phyloP scores from a whole-genome alignment of 441 rosid genomes.

The Hura crepitans region DNA sequence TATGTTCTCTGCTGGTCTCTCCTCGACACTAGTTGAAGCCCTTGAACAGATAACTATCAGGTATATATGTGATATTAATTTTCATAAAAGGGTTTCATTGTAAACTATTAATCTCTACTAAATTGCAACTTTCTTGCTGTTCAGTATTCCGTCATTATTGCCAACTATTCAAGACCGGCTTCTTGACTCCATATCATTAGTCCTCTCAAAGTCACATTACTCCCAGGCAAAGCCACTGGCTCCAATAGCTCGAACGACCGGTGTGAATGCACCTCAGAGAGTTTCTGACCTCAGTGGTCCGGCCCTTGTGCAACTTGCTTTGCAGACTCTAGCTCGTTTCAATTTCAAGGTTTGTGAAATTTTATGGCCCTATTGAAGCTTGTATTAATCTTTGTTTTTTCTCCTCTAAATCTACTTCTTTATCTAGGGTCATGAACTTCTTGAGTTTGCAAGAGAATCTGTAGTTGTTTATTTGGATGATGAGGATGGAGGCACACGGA shows the following conservation, averaged over 20 bases:
- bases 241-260: slow-evolving; percentile 56
- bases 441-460: slow-evolving; percentile 92
- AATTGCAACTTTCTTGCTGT: slow-evolving; percentile 21
- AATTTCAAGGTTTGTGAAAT: slow-evolving; percentile 73
- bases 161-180: slow-evolving; percentile 90
- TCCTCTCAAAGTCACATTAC: slow-evolving; percentile 79
- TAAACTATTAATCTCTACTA: slow-evolving; percentile 1
- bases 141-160: slow-evolving; percentile 91
- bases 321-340: slow-evolving; percentile 94
- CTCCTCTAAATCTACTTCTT: slow-evolving; percentile 37
- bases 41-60: slow-evolving; percentile 86
- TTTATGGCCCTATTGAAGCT: slow-evolving; percentile 17
- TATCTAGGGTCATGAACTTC: slow-evolving; percentile 93
- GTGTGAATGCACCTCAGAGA: slow-evolving; percentile 51
- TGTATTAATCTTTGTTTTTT: slow-evolving; percentile 8
- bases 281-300: slow-evolving; percentile 66
- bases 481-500: slow-evolving; percentile 87
- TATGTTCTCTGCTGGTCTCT: slow-evolving; percentile 89
- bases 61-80: slow-evolving; percentile 31
- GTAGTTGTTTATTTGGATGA: slow-evolving; percentile 91
- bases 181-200: slow-evolving; percentile 74
- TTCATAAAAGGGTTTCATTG: background rate
- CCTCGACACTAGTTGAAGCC: slow-evolving; percentile 77
- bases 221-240: slow-evolving; percentile 65
- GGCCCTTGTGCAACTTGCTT: slow-evolving; percentile 87